Evolutionary conservation across 2,329 filamentous ascomycete species (phyloP), one percentile per base, ranked within the genome.

Genomic region (Fusarium chuoi): DNA sequence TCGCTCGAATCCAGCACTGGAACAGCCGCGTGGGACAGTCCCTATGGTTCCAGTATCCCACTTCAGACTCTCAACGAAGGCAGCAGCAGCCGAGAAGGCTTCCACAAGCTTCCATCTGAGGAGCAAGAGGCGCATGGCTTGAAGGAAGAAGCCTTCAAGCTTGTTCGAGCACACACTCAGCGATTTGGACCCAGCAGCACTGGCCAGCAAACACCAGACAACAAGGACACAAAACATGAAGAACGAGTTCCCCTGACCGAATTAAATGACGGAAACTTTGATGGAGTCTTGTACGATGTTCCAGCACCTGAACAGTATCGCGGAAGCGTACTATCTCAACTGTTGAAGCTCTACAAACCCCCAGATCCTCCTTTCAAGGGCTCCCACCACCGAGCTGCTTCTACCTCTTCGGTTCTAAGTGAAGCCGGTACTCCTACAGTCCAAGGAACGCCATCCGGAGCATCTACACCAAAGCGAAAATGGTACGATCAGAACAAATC

Each of bases 401-500:
- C 77, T 45, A 73, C 68, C 3, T 42, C 63, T 30, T 81, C 80
- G 33, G 79, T 80, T 6, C 75, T 79, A 46, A 77, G 76, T 30
- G 78, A 69, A 6, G 76, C 75, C 20, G 80, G 78, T 9, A 84
- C 83, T 4, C 80, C 83, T 6, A 80, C 78, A 8, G 82, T 83
- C 3, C 80, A 82, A 18, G 80, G 79, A 26, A 82, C 82, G 2
- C 76, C 67, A 7, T 81, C 80, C 5, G 85, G 85, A 10, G 79
- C 82, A 4, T 79, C 81, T 6, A 87, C 85, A 7, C 85, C 85
- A 11, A 85, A 77, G 42, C 80, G 79, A 68, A 87, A 87, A 64
- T 87, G 85, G 85, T 87, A 87, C 74, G 83, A 86, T 56, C 82
- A 85, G 74, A 84, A 85, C 70, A 82, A 81, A 12, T 87, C 85